Percentiles rank a stretch among this genome's conserved stretches.
Conservation (phyloP, 305 asterid genomes). For the Fraxinus ornus region DNA sequence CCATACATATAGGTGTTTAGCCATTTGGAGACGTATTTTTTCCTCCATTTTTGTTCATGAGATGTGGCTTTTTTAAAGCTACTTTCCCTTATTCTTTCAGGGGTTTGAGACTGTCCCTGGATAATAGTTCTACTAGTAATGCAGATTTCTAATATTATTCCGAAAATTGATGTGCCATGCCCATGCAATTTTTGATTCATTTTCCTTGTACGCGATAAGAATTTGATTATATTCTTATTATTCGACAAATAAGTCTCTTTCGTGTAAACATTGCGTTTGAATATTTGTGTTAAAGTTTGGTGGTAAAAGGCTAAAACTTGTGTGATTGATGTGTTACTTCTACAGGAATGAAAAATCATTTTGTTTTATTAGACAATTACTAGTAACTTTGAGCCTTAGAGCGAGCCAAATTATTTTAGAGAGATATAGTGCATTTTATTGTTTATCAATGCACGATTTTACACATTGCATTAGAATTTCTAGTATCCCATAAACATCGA, state of each 20-base stretch:
- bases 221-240: too few relatives aligned
- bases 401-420: too few relatives aligned
- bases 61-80: background rate
- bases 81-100: background rate
- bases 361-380: background rate
- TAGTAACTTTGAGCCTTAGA: too few relatives aligned
- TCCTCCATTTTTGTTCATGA: background rate
- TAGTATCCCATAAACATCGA: too few relatives aligned
- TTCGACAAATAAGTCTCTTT: background rate
- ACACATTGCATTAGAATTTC: too few relatives aligned
- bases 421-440: too few relatives aligned
- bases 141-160: too few relatives aligned
- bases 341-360: background rate
- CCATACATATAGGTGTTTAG: background rate
- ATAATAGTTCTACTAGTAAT: background rate
- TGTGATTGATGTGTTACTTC: background rate
- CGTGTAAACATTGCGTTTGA: background rate
- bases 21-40: background rate
- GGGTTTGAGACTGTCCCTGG: background rate
- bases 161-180: background rate
- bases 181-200: background rate
- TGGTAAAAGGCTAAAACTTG: background rate
- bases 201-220: background rate
- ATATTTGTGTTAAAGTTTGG: background rate
- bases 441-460: too few relatives aligned